Conservation (phyloP, 495 filamentous ascomycete genomes). For the Neurospora terricola region DNA sequence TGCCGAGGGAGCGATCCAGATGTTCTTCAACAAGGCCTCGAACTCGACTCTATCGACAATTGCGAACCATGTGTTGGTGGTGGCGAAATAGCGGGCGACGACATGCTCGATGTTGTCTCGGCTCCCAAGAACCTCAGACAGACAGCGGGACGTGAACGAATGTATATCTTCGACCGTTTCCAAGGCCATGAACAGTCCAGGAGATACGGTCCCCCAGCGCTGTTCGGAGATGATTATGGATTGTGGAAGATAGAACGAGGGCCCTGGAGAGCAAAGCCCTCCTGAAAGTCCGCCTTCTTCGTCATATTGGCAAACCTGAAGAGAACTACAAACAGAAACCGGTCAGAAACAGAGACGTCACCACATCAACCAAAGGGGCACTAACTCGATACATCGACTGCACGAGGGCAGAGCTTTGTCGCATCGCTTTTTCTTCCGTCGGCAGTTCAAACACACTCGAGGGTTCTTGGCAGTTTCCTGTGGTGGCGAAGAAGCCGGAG, state of each 20-base stretch:
- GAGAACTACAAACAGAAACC: constrained; percentile 4
- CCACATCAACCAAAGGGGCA: background rate
- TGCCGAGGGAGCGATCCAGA: constrained; percentile 17
- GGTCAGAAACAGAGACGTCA: constrained; percentile 1
- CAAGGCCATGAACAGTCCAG: constrained; percentile 14
- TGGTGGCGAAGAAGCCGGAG: constrained; percentile 10
- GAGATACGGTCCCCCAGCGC: constrained; percentile 8
- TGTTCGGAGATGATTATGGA: constrained; percentile 1
- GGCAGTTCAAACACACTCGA: constrained; percentile 19
- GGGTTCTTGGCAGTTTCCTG: constrained; percentile 11
- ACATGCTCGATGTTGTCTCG: constrained; percentile 51
- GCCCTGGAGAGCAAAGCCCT: background rate
- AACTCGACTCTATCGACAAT: constrained; percentile 15
- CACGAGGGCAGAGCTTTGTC: constrained; percentile 20
- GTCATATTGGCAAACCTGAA: constrained; percentile 16
- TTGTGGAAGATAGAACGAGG: constrained; percentile 4
- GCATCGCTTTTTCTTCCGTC: constrained; percentile 18
- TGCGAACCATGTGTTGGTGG: constrained; percentile 22
- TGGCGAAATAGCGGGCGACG: constrained; percentile 14
- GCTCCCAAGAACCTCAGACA: constrained; percentile 58
- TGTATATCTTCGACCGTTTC: constrained; percentile 18
- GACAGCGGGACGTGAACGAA: constrained; percentile 43
- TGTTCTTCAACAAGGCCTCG: constrained; percentile 8
- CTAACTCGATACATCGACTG: constrained; percentile 17
- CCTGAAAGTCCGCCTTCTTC: constrained; percentile 12